Evolutionary conservation across 306 rosid genomes (phyloP).

Genomic region (Rosa rugosa): DNA sequence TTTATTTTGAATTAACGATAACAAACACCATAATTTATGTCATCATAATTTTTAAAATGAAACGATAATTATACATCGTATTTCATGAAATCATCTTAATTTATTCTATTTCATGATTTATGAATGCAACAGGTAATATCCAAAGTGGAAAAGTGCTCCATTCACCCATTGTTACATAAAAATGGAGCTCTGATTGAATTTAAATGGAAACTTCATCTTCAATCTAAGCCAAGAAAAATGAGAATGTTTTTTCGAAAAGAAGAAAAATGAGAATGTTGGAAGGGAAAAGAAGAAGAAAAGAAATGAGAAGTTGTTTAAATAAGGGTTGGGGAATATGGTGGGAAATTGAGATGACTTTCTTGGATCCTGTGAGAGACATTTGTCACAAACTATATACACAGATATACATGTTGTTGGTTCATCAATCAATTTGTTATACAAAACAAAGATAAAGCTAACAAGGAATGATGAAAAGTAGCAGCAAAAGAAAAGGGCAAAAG

Average conservation of each 20-base stretch:
- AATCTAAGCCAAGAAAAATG: neutral
- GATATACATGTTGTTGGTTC: slow-evolving; percentile 21
- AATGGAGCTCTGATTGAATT: neutral
- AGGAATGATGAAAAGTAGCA: slow-evolving; percentile 98
- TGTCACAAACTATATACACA: slow-evolving; percentile 42
- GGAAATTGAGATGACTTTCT: slow-evolving; percentile 78
- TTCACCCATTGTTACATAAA: neutral
- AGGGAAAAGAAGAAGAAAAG: neutral
- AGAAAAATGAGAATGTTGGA: neutral
- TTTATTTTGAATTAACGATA: too few species aligned
- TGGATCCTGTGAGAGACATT: slow-evolving; percentile 88
- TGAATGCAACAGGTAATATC: neutral
- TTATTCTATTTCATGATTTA: neutral
- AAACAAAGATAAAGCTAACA: slow-evolving; percentile 70
- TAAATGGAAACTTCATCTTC: neutral
- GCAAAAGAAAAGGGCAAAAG: slow-evolving; percentile 52
- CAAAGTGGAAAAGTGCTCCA: neutral
- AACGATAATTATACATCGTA: neutral
- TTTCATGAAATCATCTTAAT: neutral
- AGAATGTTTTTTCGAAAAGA: neutral
- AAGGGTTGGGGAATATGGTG: slow-evolving; percentile 50
- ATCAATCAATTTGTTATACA: slow-evolving; percentile 47
- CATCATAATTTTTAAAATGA: neutral
- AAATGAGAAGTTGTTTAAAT: neutral
- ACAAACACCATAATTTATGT: too few species aligned